Conservation (phyloP, 2,329 filamentous ascomycete species). For the Chalaropsis ovoidea region DNA sequence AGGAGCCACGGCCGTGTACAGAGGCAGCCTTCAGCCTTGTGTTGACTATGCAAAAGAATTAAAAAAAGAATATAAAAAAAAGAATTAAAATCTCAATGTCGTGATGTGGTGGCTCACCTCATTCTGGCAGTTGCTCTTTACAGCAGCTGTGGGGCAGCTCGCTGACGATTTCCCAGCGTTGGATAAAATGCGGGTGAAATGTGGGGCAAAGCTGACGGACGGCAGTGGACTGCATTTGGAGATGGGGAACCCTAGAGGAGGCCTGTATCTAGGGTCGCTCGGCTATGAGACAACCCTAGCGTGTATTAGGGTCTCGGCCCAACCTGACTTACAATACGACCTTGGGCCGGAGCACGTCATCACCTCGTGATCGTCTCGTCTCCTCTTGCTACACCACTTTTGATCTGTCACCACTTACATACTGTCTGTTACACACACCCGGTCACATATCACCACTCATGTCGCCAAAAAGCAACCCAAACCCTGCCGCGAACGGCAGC, state of each 20-base stretch:
- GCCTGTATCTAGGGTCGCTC: background rate
- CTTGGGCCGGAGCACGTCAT: background rate
- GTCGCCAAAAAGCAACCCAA: background rate
- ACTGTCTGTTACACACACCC: too few species aligned
- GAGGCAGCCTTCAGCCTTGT: background rate
- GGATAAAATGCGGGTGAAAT: constrained; percentile 10
- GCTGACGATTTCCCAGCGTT: background rate
- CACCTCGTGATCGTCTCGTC: background rate
- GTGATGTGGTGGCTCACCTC: background rate
- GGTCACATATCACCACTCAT: background rate
- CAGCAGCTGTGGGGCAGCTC: background rate
- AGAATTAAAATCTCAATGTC: background rate
- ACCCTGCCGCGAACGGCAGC: background rate
- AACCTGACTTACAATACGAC: constrained; percentile 1
- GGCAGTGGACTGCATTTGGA: background rate
- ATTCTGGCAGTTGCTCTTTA: background rate
- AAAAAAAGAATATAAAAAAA: background rate
- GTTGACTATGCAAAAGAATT: background rate
- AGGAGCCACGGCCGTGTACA: background rate
- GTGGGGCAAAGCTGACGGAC: background rate
- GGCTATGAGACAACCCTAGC: background rate
- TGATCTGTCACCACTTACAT: too few species aligned
- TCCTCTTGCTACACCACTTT: background rate
- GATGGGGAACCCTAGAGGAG: background rate
- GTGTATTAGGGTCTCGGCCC: background rate